A percentile compares a stretch with the other conserved stretches of the same genome.
phyloP scores from a whole-genome alignment of 2,329 filamentous ascomycete genomes.

The Colletotrichum ledebouriae region DNA sequence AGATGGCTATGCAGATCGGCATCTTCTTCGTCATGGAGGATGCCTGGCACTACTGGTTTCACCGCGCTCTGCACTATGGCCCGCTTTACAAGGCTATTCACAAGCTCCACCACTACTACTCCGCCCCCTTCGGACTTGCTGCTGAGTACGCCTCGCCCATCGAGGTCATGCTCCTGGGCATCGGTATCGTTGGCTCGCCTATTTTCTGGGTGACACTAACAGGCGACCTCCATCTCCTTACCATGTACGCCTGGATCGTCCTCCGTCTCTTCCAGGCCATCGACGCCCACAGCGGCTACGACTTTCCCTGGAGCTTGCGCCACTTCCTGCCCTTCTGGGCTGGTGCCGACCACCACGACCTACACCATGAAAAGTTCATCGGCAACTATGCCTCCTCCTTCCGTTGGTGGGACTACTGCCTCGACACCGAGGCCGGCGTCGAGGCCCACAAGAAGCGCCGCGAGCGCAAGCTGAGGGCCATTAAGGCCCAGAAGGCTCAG shows the following conservation, averaged over 20 bases:
- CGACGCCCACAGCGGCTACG: conserved; percentile 96
- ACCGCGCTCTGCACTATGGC: conserved; percentile 93
- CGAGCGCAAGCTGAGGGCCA: conserved; percentile 78
- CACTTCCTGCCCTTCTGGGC: conserved; percentile 99
- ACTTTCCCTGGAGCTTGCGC: conserved; percentile 97
- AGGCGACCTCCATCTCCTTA: conserved; percentile 90
- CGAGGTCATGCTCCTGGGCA: conserved; percentile 93
- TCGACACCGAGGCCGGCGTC: conserved; percentile 93
- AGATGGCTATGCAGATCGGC: conserved; percentile 90
- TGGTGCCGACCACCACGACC: conserved; percentile 94
- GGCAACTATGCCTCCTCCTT: conserved; percentile 99
- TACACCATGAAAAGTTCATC: conserved; percentile 98
- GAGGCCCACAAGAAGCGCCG: conserved; percentile 88
- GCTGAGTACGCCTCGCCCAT: conserved; percentile 98
- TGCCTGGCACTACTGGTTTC: conserved; percentile 98
- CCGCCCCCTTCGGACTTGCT: conserved; percentile 94
- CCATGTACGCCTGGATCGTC: conserved; percentile 98
- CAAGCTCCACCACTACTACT: conserved; percentile 99
- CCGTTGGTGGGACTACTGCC: conserved; percentile 96
- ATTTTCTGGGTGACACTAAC: conserved; percentile 88
- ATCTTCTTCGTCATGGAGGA: conserved; percentile 98
- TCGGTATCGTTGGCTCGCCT: conserved; percentile 86
- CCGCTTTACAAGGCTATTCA: conserved; percentile 96
- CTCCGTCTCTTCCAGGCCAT: conserved; percentile 96
- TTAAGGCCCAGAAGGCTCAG: conserved; percentile 77